Evolutionary conservation across 805 yeast genomes (phyloP), one percentile per base, ranked within the genome.

Genomic region (Kuraishia floccosa): DNA sequence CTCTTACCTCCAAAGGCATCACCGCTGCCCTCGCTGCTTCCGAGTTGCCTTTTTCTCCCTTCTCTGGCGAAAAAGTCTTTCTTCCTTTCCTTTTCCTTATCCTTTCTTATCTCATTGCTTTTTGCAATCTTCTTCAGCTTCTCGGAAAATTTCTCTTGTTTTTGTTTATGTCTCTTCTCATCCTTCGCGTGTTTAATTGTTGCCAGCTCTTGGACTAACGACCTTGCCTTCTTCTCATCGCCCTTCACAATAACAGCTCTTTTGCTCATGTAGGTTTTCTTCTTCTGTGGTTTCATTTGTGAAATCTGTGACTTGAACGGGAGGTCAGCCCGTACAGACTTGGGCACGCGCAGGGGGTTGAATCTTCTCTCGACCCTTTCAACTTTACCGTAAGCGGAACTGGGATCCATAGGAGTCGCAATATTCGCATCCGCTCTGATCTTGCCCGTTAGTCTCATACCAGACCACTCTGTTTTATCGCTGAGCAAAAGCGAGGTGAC

Each of bases 401-500:
- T 74, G 14, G 60, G 54, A 33, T 54, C 47, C 41, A 49, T 56
- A 29, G 89, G 89, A 1, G 91, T 73, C 14, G 68, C 72, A 28
- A 85, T 47, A 24, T 67, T 69, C 41, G 66, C 54, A 16, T 69
- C 93, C 15, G 91, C 89, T 46, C 98, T 73, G 26, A 91, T 86
- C 46, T 80, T 80, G 35, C 98, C 98, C 1, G 96, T 91, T 38
- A 89, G 65, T 49, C 94, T 72, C 94, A 91, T 86, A 39, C 99
- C 99, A 47, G 72, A 72, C 99, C 99, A 91, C 46, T 83, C 83
- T 20, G 67, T 63, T 58, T 91, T 91, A 41, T 85, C 72, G 22
- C 61, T 50, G 35, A 87, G 56, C 44, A 93, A 64, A 49, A 89
- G 63, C 2, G 98, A 91, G 0, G 96, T 82, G 14, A 91, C 97